phyloP scores from a whole-genome alignment of 768 basidiomycete genomes.

The Agrocybe chaxingu region DNA sequence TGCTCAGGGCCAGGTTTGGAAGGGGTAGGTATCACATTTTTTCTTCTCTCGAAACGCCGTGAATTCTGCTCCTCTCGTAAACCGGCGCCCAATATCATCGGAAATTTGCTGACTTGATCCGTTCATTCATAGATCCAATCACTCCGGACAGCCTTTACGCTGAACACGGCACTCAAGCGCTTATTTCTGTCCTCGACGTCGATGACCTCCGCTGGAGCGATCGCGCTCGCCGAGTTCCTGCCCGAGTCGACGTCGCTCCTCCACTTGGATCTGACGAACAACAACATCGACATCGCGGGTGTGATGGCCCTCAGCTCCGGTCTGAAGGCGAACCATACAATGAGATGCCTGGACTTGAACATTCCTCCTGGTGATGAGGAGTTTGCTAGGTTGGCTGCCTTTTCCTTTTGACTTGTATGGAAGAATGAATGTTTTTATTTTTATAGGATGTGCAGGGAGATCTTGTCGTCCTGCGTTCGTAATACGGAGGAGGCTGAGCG shows the following conservation, averaged over 20 bases:
- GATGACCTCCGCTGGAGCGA: constrained; percentile 82
- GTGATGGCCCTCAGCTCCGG: constrained; percentile 90
- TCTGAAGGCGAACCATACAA: constrained; percentile 76
- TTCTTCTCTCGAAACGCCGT: background rate
- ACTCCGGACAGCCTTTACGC: constrained; percentile 87
- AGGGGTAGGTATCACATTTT: constrained; percentile 56
- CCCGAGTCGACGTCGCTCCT: constrained; percentile 85
- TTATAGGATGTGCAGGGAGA: constrained; percentile 76
- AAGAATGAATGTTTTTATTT: constrained; percentile 8
- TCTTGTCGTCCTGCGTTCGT: constrained; percentile 84
- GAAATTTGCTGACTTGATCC: no score
- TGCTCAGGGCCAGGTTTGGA: constrained; percentile 88
- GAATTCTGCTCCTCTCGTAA: background rate
- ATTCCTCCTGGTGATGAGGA: constrained; percentile 84
- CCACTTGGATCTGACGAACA: constrained; percentile 88
- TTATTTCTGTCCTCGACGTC: constrained; percentile 85
- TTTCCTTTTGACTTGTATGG: constrained; percentile 3
- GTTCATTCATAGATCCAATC: constrained; percentile 61
- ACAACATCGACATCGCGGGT: constrained; percentile 82
- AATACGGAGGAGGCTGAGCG: constrained; percentile 89
- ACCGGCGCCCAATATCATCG: no score
- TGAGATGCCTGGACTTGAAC: constrained; percentile 91
- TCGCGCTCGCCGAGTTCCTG: constrained; percentile 93
- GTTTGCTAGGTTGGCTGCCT: constrained; percentile 56
- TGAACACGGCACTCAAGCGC: constrained; percentile 88